Conservation (phyloP, 2,329 filamentous ascomycete genomes). For the Rutstroemia sp. region DNA sequence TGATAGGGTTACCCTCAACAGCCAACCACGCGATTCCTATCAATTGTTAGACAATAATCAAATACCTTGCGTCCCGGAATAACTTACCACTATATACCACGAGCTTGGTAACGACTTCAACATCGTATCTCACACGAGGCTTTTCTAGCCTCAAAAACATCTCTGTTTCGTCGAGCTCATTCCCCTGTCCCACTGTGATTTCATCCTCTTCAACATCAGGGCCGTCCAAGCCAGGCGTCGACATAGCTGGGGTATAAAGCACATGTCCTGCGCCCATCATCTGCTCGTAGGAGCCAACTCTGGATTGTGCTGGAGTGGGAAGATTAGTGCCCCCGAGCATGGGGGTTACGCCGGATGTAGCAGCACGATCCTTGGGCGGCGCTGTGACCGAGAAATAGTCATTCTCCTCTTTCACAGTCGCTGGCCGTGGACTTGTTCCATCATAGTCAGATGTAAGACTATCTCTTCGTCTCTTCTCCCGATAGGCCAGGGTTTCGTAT, state of each 20-base stretch:
- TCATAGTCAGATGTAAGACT: conserved; percentile 34
- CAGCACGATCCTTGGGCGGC: conserved; percentile 18
- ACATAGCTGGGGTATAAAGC: conserved; percentile 27
- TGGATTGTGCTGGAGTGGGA: conserved; percentile 37
- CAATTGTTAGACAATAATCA: conserved; percentile 9
- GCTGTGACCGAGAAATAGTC: conserved; percentile 11
- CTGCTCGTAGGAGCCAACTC: conserved; percentile 58
- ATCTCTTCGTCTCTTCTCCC: conserved; percentile 61
- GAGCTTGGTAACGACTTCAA: conserved; percentile 96
- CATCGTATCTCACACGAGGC: conserved; percentile 88
- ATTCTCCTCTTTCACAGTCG: conserved; percentile 1
- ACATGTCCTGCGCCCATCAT: conserved; percentile 64
- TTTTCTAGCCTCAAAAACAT: conserved; percentile 80
- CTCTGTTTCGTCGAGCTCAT: conserved; percentile 57
- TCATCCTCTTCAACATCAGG: conserved; percentile 31
- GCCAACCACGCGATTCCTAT: conserved; percentile 77
- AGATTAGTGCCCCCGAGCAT: conserved; percentile 33
- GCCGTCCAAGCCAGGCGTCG: conserved; percentile 27
- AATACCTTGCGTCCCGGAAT: conserved; percentile 5
- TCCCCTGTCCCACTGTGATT: conserved; percentile 38
- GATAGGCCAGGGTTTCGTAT: conserved; percentile 89
- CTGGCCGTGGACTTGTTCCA: conserved; percentile 14
- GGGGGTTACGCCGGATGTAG: conserved; percentile 36
- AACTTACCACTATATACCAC: conserved; percentile 83
- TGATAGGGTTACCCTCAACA: conserved; percentile 37